Evolutionary conservation across 1,139 yeast genomes (phyloP).

Genomic region (Debaryomyces robertsiae): DNA sequence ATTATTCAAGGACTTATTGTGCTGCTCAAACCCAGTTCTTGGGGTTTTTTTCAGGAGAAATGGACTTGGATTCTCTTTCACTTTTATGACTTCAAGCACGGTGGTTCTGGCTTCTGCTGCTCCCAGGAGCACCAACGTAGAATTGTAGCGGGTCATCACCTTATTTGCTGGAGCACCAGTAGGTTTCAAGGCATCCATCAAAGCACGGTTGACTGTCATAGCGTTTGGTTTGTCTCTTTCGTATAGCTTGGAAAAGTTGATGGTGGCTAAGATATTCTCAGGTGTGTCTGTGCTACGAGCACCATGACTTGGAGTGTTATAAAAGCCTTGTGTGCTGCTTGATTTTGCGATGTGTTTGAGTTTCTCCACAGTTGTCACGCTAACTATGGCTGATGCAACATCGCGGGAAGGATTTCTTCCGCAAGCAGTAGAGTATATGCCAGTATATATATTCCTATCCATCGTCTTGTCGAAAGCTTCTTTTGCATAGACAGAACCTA

Average conservation of each 20-base stretch:
- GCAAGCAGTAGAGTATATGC: background rate
- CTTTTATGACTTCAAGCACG: constrained; percentile 8
- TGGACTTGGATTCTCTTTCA: background rate
- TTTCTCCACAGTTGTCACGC: background rate
- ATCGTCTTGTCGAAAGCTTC: background rate
- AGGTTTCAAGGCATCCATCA: constrained; percentile 12
- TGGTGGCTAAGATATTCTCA: constrained; percentile 1
- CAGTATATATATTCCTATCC: background rate
- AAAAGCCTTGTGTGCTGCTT: too few relatives aligned
- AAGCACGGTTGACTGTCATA: constrained; percentile 16
- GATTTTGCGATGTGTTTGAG: too few relatives aligned
- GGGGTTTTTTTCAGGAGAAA: too few relatives aligned
- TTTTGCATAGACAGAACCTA: background rate
- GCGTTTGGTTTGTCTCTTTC: constrained; percentile 14
- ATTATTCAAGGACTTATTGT: too few relatives aligned
- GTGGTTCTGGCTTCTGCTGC: constrained; percentile 9
- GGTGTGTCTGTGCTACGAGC: background rate
- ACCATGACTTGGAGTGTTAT: background rate
- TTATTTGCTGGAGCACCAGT: constrained; percentile 8
- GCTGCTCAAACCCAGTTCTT: too few relatives aligned
- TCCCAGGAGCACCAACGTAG: constrained; percentile 6
- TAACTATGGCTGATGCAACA: background rate
- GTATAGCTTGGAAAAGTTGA: constrained; percentile 14
- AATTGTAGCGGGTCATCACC: constrained; percentile 9
- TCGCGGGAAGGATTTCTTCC: background rate